Conservation (phyloP, 1,284 basidiomycete genomes). For the Malassezia furfur region DNA sequence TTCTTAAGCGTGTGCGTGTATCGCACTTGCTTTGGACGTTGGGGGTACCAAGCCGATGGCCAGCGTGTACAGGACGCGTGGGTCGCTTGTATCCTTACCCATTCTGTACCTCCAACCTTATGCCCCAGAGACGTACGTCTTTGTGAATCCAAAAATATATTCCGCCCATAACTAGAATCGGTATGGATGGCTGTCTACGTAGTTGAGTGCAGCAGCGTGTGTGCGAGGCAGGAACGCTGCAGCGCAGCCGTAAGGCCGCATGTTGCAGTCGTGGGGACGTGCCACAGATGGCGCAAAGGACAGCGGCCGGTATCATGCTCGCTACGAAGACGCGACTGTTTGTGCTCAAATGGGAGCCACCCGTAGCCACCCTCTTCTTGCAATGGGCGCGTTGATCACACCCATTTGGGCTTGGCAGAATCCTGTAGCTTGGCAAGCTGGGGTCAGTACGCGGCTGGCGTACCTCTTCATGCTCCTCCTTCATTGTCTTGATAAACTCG, state of each 20-base stretch:
- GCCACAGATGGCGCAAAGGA: no score
- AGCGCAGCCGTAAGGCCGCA: no score
- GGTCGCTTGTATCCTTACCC: not conserved
- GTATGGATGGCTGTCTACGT: not conserved
- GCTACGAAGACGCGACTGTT: no score
- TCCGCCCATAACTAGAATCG: constrained; percentile 2
- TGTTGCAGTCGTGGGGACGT: no score
- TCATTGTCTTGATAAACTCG: not conserved
- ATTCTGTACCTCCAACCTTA: constrained; percentile 9
- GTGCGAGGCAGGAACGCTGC: no score
- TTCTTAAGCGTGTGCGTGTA: constrained; percentile 24
- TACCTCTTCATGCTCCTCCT: constrained; percentile 6
- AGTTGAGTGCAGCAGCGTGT: not conserved
- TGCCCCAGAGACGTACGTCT: constrained; percentile 9
- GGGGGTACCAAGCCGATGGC: not conserved
- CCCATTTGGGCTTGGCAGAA: constrained; percentile 11
- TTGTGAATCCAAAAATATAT: constrained; percentile 12
- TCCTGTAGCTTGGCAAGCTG: constrained; percentile 14
- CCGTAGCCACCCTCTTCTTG: no score
- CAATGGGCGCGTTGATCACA: not conserved
- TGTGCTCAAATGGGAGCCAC: no score
- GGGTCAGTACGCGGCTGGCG: not conserved
- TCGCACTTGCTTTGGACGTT: not conserved
- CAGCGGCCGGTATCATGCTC: no score
- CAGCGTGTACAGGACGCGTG: not conserved